Evolutionary conservation across 257 asterid species (phyloP).

Genomic region (Nicotiana tabacum): DNA sequence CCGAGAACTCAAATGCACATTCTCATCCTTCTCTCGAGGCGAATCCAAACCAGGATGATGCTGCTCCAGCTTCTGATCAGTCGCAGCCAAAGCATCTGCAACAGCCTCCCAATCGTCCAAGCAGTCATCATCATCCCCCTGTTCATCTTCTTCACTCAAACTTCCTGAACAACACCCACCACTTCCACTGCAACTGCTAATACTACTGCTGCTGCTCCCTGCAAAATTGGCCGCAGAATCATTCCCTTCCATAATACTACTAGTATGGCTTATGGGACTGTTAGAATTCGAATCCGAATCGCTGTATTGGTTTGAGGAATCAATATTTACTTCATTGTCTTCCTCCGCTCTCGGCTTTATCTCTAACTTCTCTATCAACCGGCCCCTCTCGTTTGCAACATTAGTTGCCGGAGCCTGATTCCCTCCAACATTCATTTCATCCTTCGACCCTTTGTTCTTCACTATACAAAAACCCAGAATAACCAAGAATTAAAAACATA

Average conservation of each 20-base stretch:
- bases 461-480: constrained; percentile 31
- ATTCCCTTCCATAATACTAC: constrained; percentile 53
- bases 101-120: constrained; percentile 96
- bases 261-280: constrained; percentile 64
- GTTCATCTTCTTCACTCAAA: constrained; percentile 59
- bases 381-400: constrained; percentile 25
- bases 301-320: constrained; percentile 40
- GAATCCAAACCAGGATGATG: constrained; percentile 21
- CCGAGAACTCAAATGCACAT: constrained; percentile 16
- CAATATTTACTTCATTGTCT: constrained; percentile 37
- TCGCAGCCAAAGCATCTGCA: constrained; percentile 91
- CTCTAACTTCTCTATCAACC: constrained; percentile 45
- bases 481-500: neutral
- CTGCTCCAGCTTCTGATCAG: constrained; percentile 41
- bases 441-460: constrained; percentile 59
- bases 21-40: constrained; percentile 24
- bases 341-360: constrained; percentile 39
- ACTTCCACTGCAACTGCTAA: constrained; percentile 42
- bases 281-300: constrained; percentile 51
- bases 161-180: constrained; percentile 52
- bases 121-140: constrained; percentile 53
- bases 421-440: constrained; percentile 36
- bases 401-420: constrained; percentile 15
- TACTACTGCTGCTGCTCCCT: constrained; percentile 52
- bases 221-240: constrained; percentile 54